Percentiles rank a stretch among this genome's conserved stretches.
Evolutionary conservation across 2,329 filamentous ascomycete species (phyloP).

Genomic region (Bretziella fagacearum): DNA sequence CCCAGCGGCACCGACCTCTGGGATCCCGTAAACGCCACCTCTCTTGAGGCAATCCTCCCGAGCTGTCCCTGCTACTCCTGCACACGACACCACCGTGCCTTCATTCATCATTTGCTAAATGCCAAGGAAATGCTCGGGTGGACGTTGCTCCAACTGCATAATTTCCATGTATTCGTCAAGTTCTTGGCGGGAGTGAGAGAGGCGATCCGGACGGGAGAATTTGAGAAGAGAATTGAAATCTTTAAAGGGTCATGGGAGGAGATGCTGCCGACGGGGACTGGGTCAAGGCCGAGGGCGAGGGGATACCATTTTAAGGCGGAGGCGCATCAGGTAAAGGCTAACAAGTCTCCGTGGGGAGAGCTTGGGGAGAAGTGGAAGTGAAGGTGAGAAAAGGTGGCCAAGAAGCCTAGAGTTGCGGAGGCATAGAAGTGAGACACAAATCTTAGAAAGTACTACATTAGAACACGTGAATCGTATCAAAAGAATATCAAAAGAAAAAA

Average conservation of each 20-base stretch:
- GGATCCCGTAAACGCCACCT: slow-evolving; percentile 36
- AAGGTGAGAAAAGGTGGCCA: slow-evolving; percentile 7
- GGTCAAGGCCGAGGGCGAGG: slow-evolving; percentile 59
- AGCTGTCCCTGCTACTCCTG: slow-evolving; percentile 72
- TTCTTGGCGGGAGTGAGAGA: slow-evolving; percentile 60
- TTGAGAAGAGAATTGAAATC: slow-evolving; percentile 29
- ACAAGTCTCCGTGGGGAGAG: slow-evolving; percentile 48
- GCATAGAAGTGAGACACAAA: background rate
- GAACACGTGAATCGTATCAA: background rate
- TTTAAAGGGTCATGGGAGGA: slow-evolving; percentile 29
- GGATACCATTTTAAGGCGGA: slow-evolving; percentile 69
- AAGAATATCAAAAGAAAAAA: background rate
- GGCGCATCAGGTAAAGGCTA: slow-evolving; percentile 48
- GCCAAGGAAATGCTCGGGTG: slow-evolving; percentile 96
- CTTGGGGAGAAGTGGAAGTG: background rate
- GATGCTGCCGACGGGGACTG: slow-evolving; percentile 55
- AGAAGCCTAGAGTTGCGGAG: slow-evolving; percentile 8
- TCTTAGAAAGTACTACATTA: too few species aligned
- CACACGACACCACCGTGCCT: slow-evolving; percentile 67
- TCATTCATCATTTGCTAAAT: slow-evolving; percentile 67
- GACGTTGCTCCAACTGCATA: slow-evolving; percentile 85
- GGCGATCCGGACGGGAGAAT: slow-evolving; percentile 44
- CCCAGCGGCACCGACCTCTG: slow-evolving; percentile 70
- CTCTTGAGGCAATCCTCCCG: slow-evolving; percentile 43
- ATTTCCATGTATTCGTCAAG: slow-evolving; percentile 51